phyloP scores from a whole-genome alignment of 2,329 filamentous ascomycete genomes.

The Cytospora mali region DNA sequence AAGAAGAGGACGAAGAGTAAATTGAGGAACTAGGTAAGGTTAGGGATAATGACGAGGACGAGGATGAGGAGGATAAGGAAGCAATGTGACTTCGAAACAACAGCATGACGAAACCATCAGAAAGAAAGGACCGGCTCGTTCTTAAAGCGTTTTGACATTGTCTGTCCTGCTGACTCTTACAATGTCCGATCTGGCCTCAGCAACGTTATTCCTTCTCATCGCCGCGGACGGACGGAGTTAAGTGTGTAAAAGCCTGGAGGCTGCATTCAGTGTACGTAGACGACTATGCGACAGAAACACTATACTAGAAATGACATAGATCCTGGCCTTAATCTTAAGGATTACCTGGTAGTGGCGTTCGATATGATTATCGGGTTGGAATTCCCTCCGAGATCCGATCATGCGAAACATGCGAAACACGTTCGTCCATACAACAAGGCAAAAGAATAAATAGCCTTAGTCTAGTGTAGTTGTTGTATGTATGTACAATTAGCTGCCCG shows the following conservation, averaged over 20 bases:
- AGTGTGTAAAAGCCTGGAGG: constrained; percentile 3
- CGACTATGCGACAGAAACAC: no score
- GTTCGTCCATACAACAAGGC: no score
- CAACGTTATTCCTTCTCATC: background rate
- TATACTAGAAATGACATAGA: no score
- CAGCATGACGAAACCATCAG: constrained; percentile 2
- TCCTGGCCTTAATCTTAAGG: no score
- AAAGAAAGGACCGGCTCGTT: background rate
- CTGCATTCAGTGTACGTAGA: no score
- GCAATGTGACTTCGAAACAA: background rate
- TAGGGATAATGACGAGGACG: background rate
- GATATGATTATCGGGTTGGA: constrained; percentile 2
- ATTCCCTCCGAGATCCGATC: constrained; percentile 12
- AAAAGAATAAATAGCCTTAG: no score
- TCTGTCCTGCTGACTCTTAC: background rate
- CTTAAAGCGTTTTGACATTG: background rate
- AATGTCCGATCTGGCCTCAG: background rate
- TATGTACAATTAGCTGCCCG: no score
- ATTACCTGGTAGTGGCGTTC: background rate
- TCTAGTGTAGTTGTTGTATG: no score
- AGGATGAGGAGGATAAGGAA: background rate
- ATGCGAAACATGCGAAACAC: no score
- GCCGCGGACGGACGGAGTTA: constrained; percentile 8
- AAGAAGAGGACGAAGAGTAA: background rate
- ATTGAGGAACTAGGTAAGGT: background rate